These are phyloP conservation scores for Posidonia australis DNA, from an alignment of 106 monocot genomes.

Conservation along the genomic window DNA sequence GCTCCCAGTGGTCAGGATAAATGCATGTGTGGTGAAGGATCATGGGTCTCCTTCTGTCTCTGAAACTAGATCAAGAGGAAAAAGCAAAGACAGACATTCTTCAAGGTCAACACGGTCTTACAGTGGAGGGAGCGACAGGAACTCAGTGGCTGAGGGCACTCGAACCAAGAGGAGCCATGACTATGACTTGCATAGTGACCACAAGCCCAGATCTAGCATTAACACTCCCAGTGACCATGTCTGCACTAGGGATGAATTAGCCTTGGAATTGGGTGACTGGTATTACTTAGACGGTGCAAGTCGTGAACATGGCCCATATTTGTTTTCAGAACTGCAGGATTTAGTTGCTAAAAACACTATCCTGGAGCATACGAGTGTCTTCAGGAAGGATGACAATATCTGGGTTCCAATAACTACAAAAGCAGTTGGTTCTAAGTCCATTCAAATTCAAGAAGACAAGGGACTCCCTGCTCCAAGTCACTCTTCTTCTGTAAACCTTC, in stretches of 20 bases:
- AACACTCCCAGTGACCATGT: constrained; percentile 63
- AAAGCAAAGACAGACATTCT: constrained; percentile 42
- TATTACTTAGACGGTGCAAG: constrained; percentile 90
- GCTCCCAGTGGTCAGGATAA: constrained; percentile 73
- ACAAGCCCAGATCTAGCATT: constrained; percentile 32
- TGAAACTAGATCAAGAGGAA: constrained; percentile 36
- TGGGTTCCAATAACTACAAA: constrained; percentile 67
- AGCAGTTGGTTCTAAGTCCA: constrained; percentile 4
- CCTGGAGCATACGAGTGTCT: constrained; percentile 59
- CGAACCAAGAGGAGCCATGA: constrained; percentile 33
- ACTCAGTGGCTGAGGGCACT: constrained; percentile 31
- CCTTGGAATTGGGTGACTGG: constrained; percentile 69
- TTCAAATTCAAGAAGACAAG: constrained; percentile 16
- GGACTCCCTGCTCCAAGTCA: neutral
- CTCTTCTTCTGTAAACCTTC: constrained; percentile 12
- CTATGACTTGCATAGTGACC: constrained; percentile 38
- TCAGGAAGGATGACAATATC: constrained; percentile 76
- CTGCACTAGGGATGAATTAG: constrained; percentile 59
- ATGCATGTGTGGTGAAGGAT: constrained; percentile 79
- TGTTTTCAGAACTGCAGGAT: constrained; percentile 63
- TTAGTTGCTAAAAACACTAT: constrained; percentile 51
- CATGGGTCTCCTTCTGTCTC: constrained; percentile 32
- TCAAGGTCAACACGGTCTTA: constrained; percentile 39
- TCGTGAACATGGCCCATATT: constrained; percentile 79
- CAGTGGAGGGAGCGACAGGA: constrained; percentile 37